Evolutionary conservation across 2,329 filamentous ascomycete genomes (phyloP).

Genomic region (Trichothecium roseum): DNA sequence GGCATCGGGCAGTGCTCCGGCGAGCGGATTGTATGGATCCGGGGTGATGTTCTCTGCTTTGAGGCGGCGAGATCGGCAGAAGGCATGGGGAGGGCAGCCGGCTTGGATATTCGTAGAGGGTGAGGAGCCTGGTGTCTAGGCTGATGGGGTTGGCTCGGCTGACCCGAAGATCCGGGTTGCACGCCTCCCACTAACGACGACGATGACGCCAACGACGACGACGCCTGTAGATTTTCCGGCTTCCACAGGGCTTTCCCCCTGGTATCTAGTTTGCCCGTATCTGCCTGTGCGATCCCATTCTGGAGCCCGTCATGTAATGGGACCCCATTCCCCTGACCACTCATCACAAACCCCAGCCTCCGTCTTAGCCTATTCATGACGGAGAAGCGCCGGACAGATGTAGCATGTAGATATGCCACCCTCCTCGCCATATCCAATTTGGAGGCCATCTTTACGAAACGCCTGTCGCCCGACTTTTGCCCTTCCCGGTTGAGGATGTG

Average conservation of each 20-base stretch:
- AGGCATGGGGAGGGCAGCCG: conserved; percentile 17
- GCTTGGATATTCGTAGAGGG: conserved; percentile 15
- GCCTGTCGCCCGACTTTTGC: conserved; percentile 30
- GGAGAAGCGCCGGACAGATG: conserved; percentile 52
- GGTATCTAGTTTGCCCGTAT: conserved; percentile 1
- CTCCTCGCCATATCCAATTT: conserved; percentile 23
- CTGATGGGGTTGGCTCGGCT: background rate
- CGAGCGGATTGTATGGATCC: conserved; percentile 20
- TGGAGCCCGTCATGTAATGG: too few relatives aligned
- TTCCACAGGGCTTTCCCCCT: conserved; percentile 11
- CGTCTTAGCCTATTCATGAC: conserved; percentile 52
- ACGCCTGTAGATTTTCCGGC: conserved; percentile 11
- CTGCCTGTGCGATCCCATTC: too few relatives aligned
- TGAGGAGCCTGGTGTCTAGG: conserved; percentile 8
- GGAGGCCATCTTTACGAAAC: conserved; percentile 37
- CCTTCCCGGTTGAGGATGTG: conserved; percentile 57
- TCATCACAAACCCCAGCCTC: conserved; percentile 21
- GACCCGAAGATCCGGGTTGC: background rate
- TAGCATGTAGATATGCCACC: conserved; percentile 33
- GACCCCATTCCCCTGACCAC: conserved; percentile 15
- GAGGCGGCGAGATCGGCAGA: conserved; percentile 14
- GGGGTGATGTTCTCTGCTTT: conserved; percentile 16
- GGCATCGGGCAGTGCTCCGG: conserved; percentile 21
- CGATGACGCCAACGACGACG: conserved; percentile 5
- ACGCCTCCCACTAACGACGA: conserved; percentile 6